phyloP scores from a whole-genome alignment of 257 asterid species.

The Coffea canephora region DNA sequence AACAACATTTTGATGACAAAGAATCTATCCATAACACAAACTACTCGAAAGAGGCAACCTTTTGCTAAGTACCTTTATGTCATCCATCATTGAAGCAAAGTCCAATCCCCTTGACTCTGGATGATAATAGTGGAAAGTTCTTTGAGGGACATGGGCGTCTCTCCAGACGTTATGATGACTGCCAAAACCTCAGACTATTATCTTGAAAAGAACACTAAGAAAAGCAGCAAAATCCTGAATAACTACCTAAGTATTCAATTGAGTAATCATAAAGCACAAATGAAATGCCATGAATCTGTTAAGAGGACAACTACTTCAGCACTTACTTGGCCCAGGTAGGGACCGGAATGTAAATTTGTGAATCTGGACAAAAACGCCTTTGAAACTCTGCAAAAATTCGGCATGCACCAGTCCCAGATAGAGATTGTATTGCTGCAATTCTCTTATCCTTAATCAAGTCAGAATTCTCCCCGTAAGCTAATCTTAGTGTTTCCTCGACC shows the following conservation, averaged over 20 bases:
- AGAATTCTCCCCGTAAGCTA: constrained; percentile 91
- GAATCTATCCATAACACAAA: neutral
- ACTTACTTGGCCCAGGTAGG: constrained; percentile 99
- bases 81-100: constrained; percentile 78
- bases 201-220: constrained; percentile 2
- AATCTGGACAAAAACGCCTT: constrained; percentile 82
- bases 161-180: constrained; percentile 99
- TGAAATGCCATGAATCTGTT: neutral
- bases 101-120: constrained; percentile 89
- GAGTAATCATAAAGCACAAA: constrained; percentile 1
- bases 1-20: neutral
- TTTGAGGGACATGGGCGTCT: constrained; percentile 90
- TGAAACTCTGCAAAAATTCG: constrained; percentile 95
- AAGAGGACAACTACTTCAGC: constrained; percentile 12
- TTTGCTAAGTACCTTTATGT: constrained; percentile 56
- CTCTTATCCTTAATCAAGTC: constrained; percentile 76
- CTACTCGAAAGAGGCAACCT: constrained; percentile 8
- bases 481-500: constrained; percentile 82
- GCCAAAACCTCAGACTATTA: constrained; percentile 30
- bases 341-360: constrained; percentile 82
- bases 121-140: constrained; percentile 83
- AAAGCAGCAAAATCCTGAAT: constrained; percentile 7
- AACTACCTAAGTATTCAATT: constrained; percentile 6
- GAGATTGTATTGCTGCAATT: constrained; percentile 91
- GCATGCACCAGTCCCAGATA: constrained; percentile 98